Percentiles rank a stretch among this genome's conserved stretches.
phyloP scores from a whole-genome alignment of 805 yeast species.

The Candida incommunis region DNA sequence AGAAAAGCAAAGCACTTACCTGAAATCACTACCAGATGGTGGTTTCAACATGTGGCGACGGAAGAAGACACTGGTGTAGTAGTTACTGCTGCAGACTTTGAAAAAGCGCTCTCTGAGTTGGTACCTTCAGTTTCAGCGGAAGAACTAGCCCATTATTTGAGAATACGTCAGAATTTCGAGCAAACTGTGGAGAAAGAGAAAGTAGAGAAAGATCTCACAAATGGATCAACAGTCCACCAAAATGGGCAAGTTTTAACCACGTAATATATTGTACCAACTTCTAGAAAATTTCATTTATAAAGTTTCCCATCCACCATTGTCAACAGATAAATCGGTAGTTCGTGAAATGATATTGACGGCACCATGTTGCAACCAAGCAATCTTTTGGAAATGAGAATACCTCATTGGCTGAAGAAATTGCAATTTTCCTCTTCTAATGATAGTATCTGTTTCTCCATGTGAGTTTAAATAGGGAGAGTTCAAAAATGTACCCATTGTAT shows the following conservation, averaged over 20 bases:
- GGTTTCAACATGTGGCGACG: conserved; percentile 77
- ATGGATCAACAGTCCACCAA: no score
- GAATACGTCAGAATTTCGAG: conserved; percentile 72
- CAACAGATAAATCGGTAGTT: conserved; percentile 61
- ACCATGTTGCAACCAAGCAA: conserved; percentile 68
- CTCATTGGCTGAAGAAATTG: conserved; percentile 46
- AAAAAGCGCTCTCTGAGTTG: conserved; percentile 56
- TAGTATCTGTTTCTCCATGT: conserved; percentile 77
- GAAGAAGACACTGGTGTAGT: conserved; percentile 50
- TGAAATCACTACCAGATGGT: conserved; percentile 58
- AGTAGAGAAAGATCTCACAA: not conserved
- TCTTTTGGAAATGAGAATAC: conserved; percentile 51
- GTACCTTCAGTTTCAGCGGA: conserved; percentile 79
- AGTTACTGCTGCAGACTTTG: conserved; percentile 62
- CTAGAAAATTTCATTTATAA: conserved; percentile 24
- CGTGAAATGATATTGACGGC: conserved; percentile 66
- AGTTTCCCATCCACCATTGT: conserved; percentile 94
- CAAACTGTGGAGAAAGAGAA: not conserved
- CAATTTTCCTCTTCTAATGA: conserved; percentile 54
- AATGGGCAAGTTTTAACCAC: not conserved
- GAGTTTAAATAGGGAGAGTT: conserved; percentile 74
- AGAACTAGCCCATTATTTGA: conserved; percentile 68
- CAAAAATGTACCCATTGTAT: conserved; percentile 70
- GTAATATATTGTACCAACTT: not conserved
- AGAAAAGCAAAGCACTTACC: conserved; percentile 16